Evolutionary conservation across 768 basidiomycete genomes (phyloP).

Genomic region (Galerina sulciceps): DNA sequence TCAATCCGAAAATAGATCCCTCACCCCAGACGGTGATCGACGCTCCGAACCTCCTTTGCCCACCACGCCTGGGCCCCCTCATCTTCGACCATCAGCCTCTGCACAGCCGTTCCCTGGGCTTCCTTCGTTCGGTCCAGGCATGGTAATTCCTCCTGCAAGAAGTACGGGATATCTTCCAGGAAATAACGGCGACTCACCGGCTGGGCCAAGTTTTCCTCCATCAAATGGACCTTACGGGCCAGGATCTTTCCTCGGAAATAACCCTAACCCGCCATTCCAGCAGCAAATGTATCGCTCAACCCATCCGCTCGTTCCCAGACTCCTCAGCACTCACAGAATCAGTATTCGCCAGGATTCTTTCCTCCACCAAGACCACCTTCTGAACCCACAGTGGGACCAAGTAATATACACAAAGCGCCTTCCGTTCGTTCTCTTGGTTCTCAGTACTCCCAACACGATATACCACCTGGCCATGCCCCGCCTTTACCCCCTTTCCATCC

Average conservation of each 20-base stretch:
- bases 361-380: constrained; percentile 50
- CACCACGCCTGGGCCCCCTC: constrained; percentile 13
- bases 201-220: constrained; percentile 26
- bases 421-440: constrained; percentile 64
- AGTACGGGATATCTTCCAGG: constrained; percentile 37
- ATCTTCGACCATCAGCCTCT: constrained; percentile 27
- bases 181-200: constrained; percentile 17
- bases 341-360: constrained; percentile 27
- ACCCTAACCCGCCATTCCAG: constrained; percentile 2
- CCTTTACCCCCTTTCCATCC: constrained; percentile 47
- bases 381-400: constrained; percentile 43
- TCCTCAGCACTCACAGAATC: background rate
- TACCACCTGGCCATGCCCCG: constrained; percentile 32
- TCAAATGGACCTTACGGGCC: constrained; percentile 24
- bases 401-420: constrained; percentile 48
- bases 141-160: constrained; percentile 40
- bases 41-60: constrained; percentile 11
- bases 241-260: constrained; percentile 14
- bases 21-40: constrained; percentile 12
- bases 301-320: constrained; percentile 15
- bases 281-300: constrained; percentile 20
- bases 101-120: constrained; percentile 37
- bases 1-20: constrained; percentile 18
- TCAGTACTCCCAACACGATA: constrained; percentile 52
- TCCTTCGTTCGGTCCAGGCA: constrained; percentile 35